Evolutionary conservation across 441 rosid species (phyloP).

Genomic region (Cnidoscolus chayamansa): DNA sequence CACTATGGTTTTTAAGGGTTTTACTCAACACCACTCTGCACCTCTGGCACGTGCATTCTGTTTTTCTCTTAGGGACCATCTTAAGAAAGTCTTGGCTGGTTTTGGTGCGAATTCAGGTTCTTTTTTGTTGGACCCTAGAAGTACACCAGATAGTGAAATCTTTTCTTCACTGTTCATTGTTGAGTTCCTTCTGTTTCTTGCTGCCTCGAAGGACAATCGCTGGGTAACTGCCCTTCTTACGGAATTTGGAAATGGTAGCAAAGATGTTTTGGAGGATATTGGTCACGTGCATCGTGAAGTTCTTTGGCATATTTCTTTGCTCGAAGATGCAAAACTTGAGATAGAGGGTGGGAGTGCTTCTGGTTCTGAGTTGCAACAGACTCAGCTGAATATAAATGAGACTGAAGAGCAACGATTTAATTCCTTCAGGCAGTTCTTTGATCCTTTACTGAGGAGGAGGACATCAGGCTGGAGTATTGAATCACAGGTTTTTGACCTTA

Average conservation of each 20-base stretch:
- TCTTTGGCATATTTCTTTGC: slow-evolving; percentile 86
- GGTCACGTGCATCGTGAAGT: slow-evolving; percentile 84
- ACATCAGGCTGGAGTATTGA: slow-evolving; percentile 85
- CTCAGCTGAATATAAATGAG: slow-evolving; percentile 47
- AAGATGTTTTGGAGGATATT: slow-evolving; percentile 83
- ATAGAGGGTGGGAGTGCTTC: slow-evolving; percentile 41
- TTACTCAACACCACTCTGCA: slow-evolving; percentile 91
- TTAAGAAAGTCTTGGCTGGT: slow-evolving; percentile 66
- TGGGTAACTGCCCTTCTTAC: slow-evolving; percentile 92
- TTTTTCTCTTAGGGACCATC: slow-evolving; percentile 69
- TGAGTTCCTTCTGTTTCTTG: slow-evolving; percentile 94
- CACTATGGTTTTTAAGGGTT: slow-evolving; percentile 98
- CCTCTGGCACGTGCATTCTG: slow-evolving; percentile 94
- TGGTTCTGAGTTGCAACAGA: slow-evolving; percentile 48
- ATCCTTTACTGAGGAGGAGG: slow-evolving; percentile 90
- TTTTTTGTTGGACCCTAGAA: slow-evolving; percentile 71
- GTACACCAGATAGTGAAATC: slow-evolving; percentile 51
- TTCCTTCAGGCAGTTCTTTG: slow-evolving; percentile 92
- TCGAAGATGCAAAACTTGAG: slow-evolving; percentile 79
- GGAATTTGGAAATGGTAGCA: slow-evolving; percentile 81
- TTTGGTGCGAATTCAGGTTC: slow-evolving; percentile 54
- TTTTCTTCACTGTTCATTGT: slow-evolving; percentile 86
- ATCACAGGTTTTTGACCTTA: slow-evolving; percentile 93
- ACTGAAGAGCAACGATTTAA: slow-evolving; percentile 79
- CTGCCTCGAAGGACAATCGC: slow-evolving; percentile 94